A percentile compares a stretch with the other conserved stretches of the same genome.
Evolutionary conservation across 257 asterid genomes (phyloP).

Genomic region (Solanum peruvianum): DNA sequence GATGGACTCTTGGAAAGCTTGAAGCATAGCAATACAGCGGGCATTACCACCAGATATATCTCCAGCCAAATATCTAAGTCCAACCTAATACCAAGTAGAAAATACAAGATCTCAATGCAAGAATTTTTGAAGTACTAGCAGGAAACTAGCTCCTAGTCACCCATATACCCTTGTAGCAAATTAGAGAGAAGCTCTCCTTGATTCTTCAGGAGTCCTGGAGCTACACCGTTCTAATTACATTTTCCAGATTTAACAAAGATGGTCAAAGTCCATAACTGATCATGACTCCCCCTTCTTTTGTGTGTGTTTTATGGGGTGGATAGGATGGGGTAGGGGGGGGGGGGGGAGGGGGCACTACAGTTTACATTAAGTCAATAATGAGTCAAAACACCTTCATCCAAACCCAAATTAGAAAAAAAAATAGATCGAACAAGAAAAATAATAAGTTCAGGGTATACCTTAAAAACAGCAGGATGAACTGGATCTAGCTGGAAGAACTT

Average conservation of each 20-base stretch:
- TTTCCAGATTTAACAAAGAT: neutral
- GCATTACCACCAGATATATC: constrained; percentile 92
- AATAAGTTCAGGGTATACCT: constrained; percentile 26
- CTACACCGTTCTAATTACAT: neutral
- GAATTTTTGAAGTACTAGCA: neutral
- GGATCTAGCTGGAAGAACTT: constrained; percentile 62
- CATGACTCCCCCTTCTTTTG: neutral
- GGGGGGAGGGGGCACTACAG: neutral
- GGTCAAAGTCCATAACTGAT: neutral
- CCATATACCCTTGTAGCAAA: neutral
- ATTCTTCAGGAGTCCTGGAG: neutral
- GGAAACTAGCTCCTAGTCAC: neutral
- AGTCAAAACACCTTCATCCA: neutral
- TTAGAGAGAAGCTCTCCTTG: neutral
- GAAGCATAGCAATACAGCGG: constrained; percentile 89
- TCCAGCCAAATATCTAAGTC: constrained; percentile 73
- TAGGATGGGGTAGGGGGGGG: too few relatives aligned
- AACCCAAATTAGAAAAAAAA: neutral
- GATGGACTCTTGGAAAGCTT: constrained; percentile 73
- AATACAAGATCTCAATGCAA: neutral
- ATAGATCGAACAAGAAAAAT: neutral
- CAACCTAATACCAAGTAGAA: constrained; percentile 50
- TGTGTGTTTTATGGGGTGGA: neutral
- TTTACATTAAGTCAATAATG: neutral
- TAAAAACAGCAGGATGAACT: constrained; percentile 77